phyloP scores from a whole-genome alignment of 2,329 filamentous ascomycete genomes.

The Colletotrichum tamarilloi region DNA sequence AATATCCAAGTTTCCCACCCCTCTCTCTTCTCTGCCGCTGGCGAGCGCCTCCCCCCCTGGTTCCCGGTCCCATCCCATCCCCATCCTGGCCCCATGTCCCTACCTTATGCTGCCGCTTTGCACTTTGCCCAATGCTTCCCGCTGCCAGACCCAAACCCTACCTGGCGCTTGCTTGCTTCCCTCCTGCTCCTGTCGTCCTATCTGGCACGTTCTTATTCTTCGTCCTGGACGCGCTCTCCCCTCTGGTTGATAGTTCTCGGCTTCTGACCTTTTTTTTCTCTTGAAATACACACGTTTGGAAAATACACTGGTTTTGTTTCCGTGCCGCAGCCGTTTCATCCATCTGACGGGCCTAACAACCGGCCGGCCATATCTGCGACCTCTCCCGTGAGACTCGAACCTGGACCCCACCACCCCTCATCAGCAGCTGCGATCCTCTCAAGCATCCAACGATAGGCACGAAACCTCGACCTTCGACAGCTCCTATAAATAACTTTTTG shows the following conservation, averaged over 20 bases:
- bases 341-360: conserved; percentile 21
- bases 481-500: conserved; percentile 41
- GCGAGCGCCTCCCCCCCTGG: conserved; percentile 16
- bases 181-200: conserved; percentile 15
- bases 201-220: conserved; percentile 27
- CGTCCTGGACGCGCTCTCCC: conserved; percentile 15
- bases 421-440: conserved; percentile 30
- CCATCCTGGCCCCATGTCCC: conserved; percentile 6
- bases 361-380: conserved; percentile 35
- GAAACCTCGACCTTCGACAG: conserved; percentile 33
- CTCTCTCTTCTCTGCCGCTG: conserved; percentile 21
- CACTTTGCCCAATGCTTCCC: conserved; percentile 18
- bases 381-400: conserved; percentile 30
- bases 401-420: conserved; percentile 29
- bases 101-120: conserved; percentile 18
- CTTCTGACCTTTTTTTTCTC: not conserved
- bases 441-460: conserved; percentile 32
- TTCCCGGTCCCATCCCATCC: conserved; percentile 13
- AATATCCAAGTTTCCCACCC: not conserved
- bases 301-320: not conserved
- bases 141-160: conserved; percentile 23
- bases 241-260: not conserved
- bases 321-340: conserved; percentile 25
- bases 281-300: not conserved
- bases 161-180: conserved; percentile 12